These are phyloP conservation scores for Phalaenopsis equestris DNA, from an alignment of 106 monocot species.

Conservation along the genomic window DNA sequence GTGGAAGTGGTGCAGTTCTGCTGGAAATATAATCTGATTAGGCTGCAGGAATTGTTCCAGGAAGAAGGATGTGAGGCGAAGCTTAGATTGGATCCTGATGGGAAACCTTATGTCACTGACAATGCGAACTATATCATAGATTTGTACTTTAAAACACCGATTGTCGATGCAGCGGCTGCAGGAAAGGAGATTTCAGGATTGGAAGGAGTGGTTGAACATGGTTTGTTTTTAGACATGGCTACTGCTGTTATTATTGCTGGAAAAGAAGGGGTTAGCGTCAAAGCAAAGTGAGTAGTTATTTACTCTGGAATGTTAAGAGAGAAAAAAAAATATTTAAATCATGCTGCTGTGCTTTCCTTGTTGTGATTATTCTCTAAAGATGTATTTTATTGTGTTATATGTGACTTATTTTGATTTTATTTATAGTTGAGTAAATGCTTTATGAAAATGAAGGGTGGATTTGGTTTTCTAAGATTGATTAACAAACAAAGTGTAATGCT, in stretches of 20 bases:
- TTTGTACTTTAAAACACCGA: conserved; percentile 84
- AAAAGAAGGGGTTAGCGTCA: conserved; percentile 58
- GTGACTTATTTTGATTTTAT: too few species aligned
- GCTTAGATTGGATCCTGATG: conserved; percentile 69
- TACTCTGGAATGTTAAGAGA: too few species aligned
- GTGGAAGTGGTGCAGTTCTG: conserved; percentile 98
- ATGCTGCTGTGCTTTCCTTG: too few species aligned
- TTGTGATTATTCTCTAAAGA: too few species aligned
- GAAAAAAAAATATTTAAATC: too few species aligned
- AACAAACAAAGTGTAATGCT: too few species aligned
- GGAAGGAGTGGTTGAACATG: conserved; percentile 95
- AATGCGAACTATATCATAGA: conserved; percentile 97
- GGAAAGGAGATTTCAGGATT: conserved; percentile 76
- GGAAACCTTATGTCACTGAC: conserved; percentile 82
- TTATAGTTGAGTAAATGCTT: too few species aligned
- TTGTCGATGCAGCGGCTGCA: conserved; percentile 60
- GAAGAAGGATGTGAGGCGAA: conserved; percentile 86
- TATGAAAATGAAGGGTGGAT: too few species aligned
- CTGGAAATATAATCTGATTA: conserved; percentile 79
- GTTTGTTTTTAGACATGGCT: conserved; percentile 87
- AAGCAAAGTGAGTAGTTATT: conserved; percentile 40
- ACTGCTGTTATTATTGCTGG: conserved; percentile 90
- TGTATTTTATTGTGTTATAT: too few species aligned
- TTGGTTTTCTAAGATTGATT: too few species aligned
- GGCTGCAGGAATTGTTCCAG: conserved; percentile 81